phyloP scores from a whole-genome alignment of 2,329 filamentous ascomycete species.

The Fusarium chaquense region DNA sequence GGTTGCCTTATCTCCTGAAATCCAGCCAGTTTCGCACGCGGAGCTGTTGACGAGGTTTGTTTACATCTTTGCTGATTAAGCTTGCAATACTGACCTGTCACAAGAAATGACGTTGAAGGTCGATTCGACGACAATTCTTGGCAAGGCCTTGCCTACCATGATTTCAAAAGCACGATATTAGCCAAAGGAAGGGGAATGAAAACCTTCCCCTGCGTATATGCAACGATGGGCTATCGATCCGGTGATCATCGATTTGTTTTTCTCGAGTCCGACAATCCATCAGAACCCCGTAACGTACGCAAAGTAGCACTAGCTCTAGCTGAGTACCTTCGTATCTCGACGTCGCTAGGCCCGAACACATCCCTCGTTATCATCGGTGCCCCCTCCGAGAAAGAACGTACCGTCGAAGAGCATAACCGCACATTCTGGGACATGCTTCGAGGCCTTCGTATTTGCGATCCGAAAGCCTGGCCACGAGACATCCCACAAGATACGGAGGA shows the following conservation, averaged over 20 bases:
- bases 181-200: not conserved
- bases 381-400: not conserved
- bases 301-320: constrained; percentile 4
- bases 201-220: constrained; percentile 9
- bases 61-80: not conserved
- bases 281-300: not conserved
- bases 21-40: not conserved
- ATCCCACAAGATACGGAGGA: constrained; percentile 7
- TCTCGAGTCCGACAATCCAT: constrained; percentile 10
- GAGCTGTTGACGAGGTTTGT: constrained; percentile 7
- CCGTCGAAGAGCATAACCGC: constrained; percentile 1
- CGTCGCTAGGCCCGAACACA: not conserved
- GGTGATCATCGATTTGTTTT: constrained; percentile 5
- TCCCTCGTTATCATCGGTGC: not conserved
- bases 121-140: constrained; percentile 1
- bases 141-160: constrained; percentile 8
- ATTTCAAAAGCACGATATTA: constrained; percentile 3
- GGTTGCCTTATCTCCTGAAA: no score
- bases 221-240: constrained; percentile 3
- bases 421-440: constrained; percentile 17
- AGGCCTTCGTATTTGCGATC: constrained; percentile 8
- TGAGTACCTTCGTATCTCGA: constrained; percentile 5
- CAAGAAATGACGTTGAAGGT: not conserved
- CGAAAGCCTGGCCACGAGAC: not conserved
- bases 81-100: not conserved